Conservation (phyloP, 805 yeast genomes). For the Lachancea sp. region DNA sequence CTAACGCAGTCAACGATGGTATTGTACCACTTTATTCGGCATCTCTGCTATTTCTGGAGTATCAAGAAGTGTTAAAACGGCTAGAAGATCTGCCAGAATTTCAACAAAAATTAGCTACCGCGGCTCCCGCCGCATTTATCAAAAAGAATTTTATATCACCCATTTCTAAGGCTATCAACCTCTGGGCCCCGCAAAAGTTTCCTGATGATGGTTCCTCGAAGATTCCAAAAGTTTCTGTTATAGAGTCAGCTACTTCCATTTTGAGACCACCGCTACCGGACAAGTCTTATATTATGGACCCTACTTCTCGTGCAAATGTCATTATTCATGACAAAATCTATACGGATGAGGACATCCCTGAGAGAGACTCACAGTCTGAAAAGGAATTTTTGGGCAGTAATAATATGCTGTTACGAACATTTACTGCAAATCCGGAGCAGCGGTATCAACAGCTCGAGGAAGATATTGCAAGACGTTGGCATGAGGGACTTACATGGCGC, state of each 20-base stretch:
- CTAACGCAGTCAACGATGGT: conserved; percentile 73
- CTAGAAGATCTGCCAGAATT: conserved; percentile 31
- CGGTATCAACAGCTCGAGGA: conserved; percentile 42
- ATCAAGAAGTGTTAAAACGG: conserved; percentile 39
- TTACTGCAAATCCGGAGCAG: conserved; percentile 26
- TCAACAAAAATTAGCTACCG: conserved; percentile 9
- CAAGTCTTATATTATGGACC: conserved; percentile 53
- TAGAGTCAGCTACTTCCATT: conserved; percentile 63
- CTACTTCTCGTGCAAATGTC: conserved; percentile 47
- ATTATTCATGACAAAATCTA: conserved; percentile 68
- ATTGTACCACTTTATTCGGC: conserved; percentile 75
- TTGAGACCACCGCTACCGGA: conserved; percentile 69
- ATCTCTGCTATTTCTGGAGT: conserved; percentile 61
- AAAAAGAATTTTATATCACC: conserved; percentile 35
- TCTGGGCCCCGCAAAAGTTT: conserved; percentile 36
- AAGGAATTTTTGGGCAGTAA: conserved; percentile 16
- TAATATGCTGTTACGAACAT: conserved; percentile 32
- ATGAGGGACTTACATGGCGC: conserved; percentile 62
- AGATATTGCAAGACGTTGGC: conserved; percentile 63
- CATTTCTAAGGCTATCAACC: conserved; percentile 39
- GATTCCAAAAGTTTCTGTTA: conserved; percentile 60
- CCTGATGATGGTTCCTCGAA: conserved; percentile 17
- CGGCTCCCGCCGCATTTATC: conserved; percentile 17
- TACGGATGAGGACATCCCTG: conserved; percentile 44
- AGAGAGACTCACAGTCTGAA: conserved; percentile 9